Conservation (phyloP, 306 rosid species). For the Betula pendula region DNA sequence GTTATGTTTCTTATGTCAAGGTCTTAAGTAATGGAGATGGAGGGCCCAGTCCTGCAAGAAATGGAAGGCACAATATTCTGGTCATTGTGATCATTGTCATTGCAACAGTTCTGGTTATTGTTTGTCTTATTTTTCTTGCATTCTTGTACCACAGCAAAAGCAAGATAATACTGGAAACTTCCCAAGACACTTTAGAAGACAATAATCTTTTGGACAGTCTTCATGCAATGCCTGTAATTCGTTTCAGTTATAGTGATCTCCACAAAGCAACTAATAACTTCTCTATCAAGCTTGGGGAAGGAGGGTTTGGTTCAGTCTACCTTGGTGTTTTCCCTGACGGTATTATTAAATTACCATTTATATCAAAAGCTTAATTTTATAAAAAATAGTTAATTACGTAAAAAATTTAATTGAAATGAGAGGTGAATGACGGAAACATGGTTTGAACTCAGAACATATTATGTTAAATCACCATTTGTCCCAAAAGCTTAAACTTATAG, state of each 20-base stretch:
- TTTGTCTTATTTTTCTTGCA: conserved; percentile 27
- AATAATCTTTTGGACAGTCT: conserved; percentile 34
- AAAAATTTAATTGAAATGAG: too few relatives aligned
- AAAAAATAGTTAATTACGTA: too few relatives aligned
- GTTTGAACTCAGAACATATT: too few relatives aligned
- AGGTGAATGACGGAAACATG: too few relatives aligned
- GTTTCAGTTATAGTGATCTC: conserved; percentile 37
- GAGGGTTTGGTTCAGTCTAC: conserved; percentile 48
- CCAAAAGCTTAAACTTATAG: too few relatives aligned
- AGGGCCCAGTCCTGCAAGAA: background rate
- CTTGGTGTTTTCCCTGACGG: conserved; percentile 34
- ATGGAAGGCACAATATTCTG: conserved; percentile 16
- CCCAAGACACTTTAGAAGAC: conserved; percentile 33
- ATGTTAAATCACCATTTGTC: too few relatives aligned
- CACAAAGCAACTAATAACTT: conserved; percentile 37
- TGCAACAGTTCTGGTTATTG: conserved; percentile 11
- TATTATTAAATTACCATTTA: background rate
- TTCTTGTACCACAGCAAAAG: conserved; percentile 16
- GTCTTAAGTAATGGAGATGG: background rate
- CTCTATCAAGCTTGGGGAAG: conserved; percentile 40
- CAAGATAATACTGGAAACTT: conserved; percentile 25
- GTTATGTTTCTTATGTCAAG: conserved; percentile 34
- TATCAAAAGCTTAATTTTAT: too few relatives aligned
- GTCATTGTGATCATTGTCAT: conserved; percentile 24
- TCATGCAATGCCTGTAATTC: conserved; percentile 32